Base-by-base conservation (phyloP, 192 early-diverging fungal species). In the Entomortierella parvispora region DNA sequence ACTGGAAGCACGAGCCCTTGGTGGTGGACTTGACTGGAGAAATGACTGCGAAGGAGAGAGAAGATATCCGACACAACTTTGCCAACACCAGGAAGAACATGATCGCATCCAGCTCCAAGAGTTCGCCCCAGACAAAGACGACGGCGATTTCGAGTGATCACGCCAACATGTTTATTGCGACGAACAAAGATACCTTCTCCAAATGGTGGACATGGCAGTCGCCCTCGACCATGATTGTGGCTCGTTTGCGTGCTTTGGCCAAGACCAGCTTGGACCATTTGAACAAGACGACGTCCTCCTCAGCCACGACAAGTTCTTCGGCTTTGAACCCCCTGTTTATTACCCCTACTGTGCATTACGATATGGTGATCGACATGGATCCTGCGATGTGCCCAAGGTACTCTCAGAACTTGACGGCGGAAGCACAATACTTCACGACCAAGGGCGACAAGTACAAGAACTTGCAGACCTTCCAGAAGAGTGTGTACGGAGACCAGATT, bases 331-430 rank as follows among this genome's bases (percentile, higher is more conserved):
- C 88, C 61, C 56, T 96, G 17, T 98, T 97, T 82, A 81, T 93
- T 7, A 88, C 93, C 8, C 92, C 94, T n/a, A 81, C 93, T 17
- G 58, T 71, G 29, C 92, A 93, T 53, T 98, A 96, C 66, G 88
- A 91, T 77, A 82, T 87, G 28, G 54, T 98, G 17, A 84, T 98
- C 57, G 83, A 87, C 52, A 81, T 98, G 7, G 78, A 84, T 44
- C 71, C 83, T 48, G 62, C 58, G 3, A 43, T 84, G 48, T 92
- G 92, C 61, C 85, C 88, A 10, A 80, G 88, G 14, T 89, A 90
- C 56, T 82, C 84, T 62, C 83, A 89, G 76, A 82, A 82, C 81
- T 70, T 88, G 81, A 71, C 84, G 61, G 81, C 89, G 49, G 79
- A 93, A 66, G 51, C 77, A 7, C 56, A 84, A 59, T 56, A 84